phyloP scores from a whole-genome alignment of 1,139 yeast species.

The Kodamaea ohmeri region DNA sequence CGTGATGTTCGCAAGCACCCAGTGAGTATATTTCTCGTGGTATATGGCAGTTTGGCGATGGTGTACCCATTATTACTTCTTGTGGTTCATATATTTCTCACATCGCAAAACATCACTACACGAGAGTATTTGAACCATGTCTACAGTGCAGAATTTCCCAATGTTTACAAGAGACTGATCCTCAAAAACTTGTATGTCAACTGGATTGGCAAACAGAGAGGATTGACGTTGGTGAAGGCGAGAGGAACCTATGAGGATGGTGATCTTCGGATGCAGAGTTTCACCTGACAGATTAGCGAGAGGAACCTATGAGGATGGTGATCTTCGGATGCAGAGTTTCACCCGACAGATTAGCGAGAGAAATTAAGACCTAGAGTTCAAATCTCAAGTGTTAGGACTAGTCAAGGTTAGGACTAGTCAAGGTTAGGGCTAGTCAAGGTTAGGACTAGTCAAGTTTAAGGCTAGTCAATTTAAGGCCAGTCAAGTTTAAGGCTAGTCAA shows the following conservation, averaged over 20 bases:
- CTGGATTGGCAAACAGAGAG: conserved; percentile 52
- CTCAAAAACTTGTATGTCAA: conserved; percentile 42
- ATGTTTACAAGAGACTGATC: conserved; percentile 44
- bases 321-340: conserved; percentile 34
- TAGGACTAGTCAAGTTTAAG: too few species aligned
- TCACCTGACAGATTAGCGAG: conserved; percentile 20
- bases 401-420: too few species aligned
- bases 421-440: too few species aligned
- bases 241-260: conserved; percentile 22
- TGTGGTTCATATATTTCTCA: conserved; percentile 51
- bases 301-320: conserved; percentile 25
- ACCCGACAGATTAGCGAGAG: conserved; percentile 25
- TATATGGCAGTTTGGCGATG: conserved; percentile 43
- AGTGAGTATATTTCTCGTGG: conserved; percentile 45
- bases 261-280: conserved; percentile 41
- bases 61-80: conserved; percentile 57
- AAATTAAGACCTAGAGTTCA: too few species aligned
- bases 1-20: conserved; percentile 25
- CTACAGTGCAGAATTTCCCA: conserved; percentile 28
- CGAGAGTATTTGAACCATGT: conserved; percentile 57
- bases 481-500: too few species aligned
- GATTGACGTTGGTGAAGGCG: conserved; percentile 37
- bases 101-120: conserved; percentile 64
- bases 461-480: too few species aligned
- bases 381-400: too few species aligned